Conservation (phyloP, 768 basidiomycete species). For the Pleurotus tuoliensis region DNA sequence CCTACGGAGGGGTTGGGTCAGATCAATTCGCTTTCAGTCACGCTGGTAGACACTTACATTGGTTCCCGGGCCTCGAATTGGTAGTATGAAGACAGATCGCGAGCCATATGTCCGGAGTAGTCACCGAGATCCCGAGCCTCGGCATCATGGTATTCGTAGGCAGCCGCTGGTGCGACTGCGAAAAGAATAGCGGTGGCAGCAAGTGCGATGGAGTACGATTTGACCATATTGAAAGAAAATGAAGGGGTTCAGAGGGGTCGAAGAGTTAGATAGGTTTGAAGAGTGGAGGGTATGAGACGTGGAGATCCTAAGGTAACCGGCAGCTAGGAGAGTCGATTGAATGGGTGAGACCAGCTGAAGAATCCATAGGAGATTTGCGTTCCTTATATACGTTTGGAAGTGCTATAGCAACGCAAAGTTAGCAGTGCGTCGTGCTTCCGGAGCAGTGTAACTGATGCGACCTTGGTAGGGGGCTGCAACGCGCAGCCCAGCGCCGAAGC, state of each 20-base stretch:
- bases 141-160: slow-evolving; percentile 5
- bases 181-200: slow-evolving; percentile 6
- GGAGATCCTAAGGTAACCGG: slow-evolving; percentile 8
- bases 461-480: not conserved
- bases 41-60: not conserved
- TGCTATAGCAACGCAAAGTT: not conserved
- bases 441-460: not conserved
- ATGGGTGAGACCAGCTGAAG: slow-evolving; percentile 9
- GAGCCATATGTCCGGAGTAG: slow-evolving; percentile 7
- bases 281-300: not conserved
- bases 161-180: not conserved
- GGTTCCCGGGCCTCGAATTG: slow-evolving; percentile 4
- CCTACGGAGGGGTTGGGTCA: not conserved
- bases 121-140: slow-evolving; percentile 3
- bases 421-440: not conserved
- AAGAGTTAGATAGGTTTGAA: not conserved
- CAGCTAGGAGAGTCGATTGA: slow-evolving; percentile 5
- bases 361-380: not conserved
- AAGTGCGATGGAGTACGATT: not conserved
- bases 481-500: no score
- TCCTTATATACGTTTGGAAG: not conserved
- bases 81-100: not conserved
- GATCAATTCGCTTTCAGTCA: not conserved
- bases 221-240: not conserved
- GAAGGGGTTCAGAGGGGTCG: not conserved